These are phyloP conservation scores for Colletotrichum sublineola DNA, from an alignment of 2,329 filamentous ascomycete species.

Conservation along the genomic window DNA sequence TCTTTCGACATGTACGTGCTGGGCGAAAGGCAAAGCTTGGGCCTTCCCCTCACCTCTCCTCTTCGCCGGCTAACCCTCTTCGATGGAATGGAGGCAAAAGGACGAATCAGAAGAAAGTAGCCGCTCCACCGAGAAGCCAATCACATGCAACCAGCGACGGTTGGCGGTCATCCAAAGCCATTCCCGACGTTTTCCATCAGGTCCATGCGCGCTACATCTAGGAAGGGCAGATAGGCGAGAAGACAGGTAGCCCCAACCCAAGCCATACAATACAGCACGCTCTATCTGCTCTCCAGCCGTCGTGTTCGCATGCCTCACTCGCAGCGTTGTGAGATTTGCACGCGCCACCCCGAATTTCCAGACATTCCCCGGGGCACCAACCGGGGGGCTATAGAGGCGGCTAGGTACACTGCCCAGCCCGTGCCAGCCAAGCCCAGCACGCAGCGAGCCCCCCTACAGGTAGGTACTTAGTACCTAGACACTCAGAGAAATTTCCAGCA, in stretches of 20 bases:
- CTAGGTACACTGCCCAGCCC: not conserved
- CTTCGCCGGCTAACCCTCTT: conserved; percentile 9
- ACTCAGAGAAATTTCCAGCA: conserved; percentile 37
- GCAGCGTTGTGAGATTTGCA: conserved; percentile 19
- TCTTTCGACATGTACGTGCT: not conserved
- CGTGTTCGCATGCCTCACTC: conserved; percentile 3
- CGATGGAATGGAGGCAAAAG: not conserved
- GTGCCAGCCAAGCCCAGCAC: not conserved
- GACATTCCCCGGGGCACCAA: conserved; percentile 35
- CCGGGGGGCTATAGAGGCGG: conserved; percentile 9
- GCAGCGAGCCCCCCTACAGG: not conserved
- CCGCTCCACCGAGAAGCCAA: conserved; percentile 35
- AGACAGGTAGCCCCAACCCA: conserved; percentile 14
- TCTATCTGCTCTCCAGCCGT: conserved; percentile 2
- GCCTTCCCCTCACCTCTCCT: not conserved
- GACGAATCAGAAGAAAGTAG: not conserved
- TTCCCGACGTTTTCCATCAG: conserved; percentile 30
- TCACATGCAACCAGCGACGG: conserved; percentile 35
- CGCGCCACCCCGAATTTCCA: conserved; percentile 40
- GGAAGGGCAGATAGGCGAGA: conserved; percentile 34
- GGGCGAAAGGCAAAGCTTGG: conserved; percentile 10
- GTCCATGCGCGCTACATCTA: conserved; percentile 29
- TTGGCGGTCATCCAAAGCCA: conserved; percentile 16
- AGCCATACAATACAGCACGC: conserved; percentile 30
- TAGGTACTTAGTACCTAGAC: conserved; percentile 8